Conservation (phyloP, 2,329 filamentous ascomycete genomes). For the Colletotrichum destructivum region DNA sequence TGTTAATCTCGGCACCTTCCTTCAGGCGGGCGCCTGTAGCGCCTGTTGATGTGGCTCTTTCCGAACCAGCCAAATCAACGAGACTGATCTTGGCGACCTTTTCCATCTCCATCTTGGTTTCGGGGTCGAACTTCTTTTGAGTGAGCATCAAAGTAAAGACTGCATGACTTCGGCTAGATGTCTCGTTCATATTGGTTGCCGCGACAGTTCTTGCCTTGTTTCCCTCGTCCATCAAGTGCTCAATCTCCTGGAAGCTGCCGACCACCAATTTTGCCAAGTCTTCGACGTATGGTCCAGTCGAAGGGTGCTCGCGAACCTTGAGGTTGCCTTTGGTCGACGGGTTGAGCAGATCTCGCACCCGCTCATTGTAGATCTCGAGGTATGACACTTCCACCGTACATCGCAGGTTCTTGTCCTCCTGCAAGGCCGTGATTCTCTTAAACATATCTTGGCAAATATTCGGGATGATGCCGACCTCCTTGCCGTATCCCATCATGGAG, state of each 20-base stretch:
- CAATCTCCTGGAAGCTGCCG: conserved; percentile 93
- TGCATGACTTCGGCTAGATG: conserved; percentile 96
- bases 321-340: conserved; percentile 96
- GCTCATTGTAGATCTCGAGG: conserved; percentile 98
- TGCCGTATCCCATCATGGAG: conserved; percentile 99
- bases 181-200: conserved; percentile 99
- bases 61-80: conserved; percentile 97
- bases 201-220: conserved; percentile 99
- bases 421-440: conserved; percentile 80
- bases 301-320: conserved; percentile 97
- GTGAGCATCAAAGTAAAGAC: conserved; percentile 97
- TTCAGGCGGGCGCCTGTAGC: conserved; percentile 95
- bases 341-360: conserved; percentile 95
- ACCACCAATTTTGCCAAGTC: conserved; percentile 97
- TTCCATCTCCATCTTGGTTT: conserved; percentile 97
- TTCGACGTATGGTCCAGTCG: conserved; percentile 97
- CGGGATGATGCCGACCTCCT: conserved; percentile 95
- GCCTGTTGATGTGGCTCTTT: conserved; percentile 96
- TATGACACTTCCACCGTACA: conserved; percentile 99
- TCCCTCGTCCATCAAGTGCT: conserved; percentile 98
- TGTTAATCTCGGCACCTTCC: conserved; percentile 98
- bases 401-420: conserved; percentile 81
- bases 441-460: conserved; percentile 99
- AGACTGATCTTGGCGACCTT: conserved; percentile 98
- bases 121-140: conserved; percentile 90